Evolutionary conservation across 768 basidiomycete genomes (phyloP), one percentile per base, ranked within the genome.

Genomic region (Sarcomyxa edulis): DNA sequence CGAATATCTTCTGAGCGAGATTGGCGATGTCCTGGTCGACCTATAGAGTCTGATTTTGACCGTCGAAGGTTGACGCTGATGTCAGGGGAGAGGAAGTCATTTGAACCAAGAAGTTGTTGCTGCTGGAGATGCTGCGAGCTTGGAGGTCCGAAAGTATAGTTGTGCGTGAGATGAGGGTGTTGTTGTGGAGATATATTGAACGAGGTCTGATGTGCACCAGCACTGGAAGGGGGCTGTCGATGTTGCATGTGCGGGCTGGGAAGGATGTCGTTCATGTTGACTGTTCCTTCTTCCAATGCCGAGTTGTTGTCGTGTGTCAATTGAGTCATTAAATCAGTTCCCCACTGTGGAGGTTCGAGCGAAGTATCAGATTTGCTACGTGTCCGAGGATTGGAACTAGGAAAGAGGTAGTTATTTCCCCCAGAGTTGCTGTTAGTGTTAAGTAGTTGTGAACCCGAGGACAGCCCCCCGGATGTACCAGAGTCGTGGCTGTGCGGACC

Each of bases 351-450:
- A 11, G 72, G 71, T 39, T 79, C 74, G 3, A 73, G 61, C 30
- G 74, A 64, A 0, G 76, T 71, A 32, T 83, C 81, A 2, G 78
- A 78, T 48, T 80, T 74, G 57, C 76, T 79, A 37, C 81, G 66
- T 16, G 28, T 14, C 22, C 46, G 42, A 3, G 51, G 57, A n/a
- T n/a, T n/a, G 21, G 57, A 50, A 22, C 45, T 56, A 20, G 69
- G 66, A 48, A 63, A 56, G 22, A 65, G 59, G 44, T 59, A 66
- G 61, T 60, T 58, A 29, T 20, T 35, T 6, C 57, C 55, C 21
- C 27, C 16, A 35, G 30, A 16, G 30, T 23, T 20, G 45, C 37
- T 53, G 52, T 60, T 59, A 61, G 51, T 19, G 3, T 19, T 40
- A 45, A 53, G 57, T 35, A 53, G 50, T 39, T 51, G 57, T 40